Evolutionary conservation across 441 rosid species (phyloP).

Genomic region (Capsella rubella): DNA sequence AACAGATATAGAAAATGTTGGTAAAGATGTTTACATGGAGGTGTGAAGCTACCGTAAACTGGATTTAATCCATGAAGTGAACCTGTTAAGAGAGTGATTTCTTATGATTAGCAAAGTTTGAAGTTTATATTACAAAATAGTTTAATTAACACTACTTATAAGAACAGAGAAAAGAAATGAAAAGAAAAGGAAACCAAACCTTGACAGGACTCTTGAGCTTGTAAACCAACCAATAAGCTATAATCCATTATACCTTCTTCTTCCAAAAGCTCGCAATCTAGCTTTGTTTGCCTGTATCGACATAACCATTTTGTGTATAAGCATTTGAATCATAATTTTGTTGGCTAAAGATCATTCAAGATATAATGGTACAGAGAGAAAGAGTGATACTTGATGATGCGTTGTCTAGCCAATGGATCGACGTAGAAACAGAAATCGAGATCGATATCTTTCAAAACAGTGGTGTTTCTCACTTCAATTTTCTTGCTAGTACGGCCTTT

Average conservation of each 20-base stretch:
- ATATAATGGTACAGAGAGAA: constrained; percentile 8
- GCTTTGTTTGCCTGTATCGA: constrained; percentile 58
- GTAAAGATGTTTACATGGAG: constrained; percentile 29
- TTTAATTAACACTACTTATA: background rate
- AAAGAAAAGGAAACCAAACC: constrained; percentile 38
- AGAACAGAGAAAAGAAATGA: background rate
- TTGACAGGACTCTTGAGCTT: constrained; percentile 44
- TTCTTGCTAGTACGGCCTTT: constrained; percentile 53
- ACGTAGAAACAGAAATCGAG: constrained; percentile 62
- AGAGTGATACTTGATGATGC: constrained; percentile 50
- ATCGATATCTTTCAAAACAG: constrained; percentile 58
- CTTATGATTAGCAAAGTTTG: background rate
- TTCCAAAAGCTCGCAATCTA: constrained; percentile 63
- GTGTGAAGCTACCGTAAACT: constrained; percentile 43
- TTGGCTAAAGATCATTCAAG: background rate
- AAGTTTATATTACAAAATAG: background rate
- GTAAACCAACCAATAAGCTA: constrained; percentile 60
- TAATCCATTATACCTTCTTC: constrained; percentile 62
- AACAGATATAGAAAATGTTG: background rate
- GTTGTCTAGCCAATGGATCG: constrained; percentile 50
- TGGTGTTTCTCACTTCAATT: constrained; percentile 45
- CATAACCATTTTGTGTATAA: constrained; percentile 10
- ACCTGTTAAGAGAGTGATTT: constrained; percentile 21
- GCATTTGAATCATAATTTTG: background rate
- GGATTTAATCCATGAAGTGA: constrained; percentile 37